Evolutionary conservation across 345 rosid species (phyloP).

Genomic region (Dipteronia dyeriana): DNA sequence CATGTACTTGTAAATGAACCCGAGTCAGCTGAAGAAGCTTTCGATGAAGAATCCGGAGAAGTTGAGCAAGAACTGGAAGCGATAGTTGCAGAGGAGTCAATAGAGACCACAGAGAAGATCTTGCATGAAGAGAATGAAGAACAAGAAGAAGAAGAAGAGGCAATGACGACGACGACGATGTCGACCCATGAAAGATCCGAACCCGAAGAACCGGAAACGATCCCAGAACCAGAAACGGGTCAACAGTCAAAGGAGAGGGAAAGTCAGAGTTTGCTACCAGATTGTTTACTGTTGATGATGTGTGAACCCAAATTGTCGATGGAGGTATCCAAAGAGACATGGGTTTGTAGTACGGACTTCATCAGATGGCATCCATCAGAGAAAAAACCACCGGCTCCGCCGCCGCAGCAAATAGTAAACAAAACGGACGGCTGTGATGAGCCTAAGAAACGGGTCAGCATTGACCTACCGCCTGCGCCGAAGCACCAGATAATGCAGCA

Average conservation of each 20-base stretch:
- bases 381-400: constrained; percentile 35
- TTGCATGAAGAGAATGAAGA: constrained; percentile 7
- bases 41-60: constrained; percentile 12
- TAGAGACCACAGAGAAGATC: constrained; percentile 6
- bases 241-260: constrained; percentile 40
- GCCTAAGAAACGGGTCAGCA: constrained; percentile 48
- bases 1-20: constrained; percentile 26
- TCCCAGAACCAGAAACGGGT: constrained; percentile 39
- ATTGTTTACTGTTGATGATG: constrained; percentile 89
- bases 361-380: constrained; percentile 63
- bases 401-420: constrained; percentile 32
- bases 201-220: constrained; percentile 18
- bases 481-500: constrained; percentile 54
- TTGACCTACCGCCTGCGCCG: constrained; percentile 40
- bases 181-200: constrained; percentile 40
- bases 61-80: constrained; percentile 10
- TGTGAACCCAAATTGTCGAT: constrained; percentile 93
- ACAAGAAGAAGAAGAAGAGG: constrained; percentile 11
- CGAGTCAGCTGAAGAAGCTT: constrained; percentile 26
- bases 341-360: constrained; percentile 94
- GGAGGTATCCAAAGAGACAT: constrained; percentile 97
- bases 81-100: constrained; percentile 1
- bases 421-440: constrained; percentile 37
- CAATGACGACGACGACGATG: not conserved
- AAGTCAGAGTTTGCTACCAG: constrained; percentile 53